phyloP scores from a whole-genome alignment of 768 basidiomycete species.

The Serendipita vermifera region DNA sequence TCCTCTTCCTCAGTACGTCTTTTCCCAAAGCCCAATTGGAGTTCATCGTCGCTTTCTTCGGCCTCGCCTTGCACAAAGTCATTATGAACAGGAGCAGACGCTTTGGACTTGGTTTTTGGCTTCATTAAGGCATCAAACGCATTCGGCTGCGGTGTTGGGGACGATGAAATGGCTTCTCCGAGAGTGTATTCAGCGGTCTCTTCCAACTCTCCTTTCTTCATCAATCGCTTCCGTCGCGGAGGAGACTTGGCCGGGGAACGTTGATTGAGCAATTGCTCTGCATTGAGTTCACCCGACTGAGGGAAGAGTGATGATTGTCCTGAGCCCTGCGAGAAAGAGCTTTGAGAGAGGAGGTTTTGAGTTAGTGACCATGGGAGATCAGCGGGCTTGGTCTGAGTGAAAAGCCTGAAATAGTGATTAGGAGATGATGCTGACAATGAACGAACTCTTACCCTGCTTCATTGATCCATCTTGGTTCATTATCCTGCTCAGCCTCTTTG shows the following conservation, averaged over 20 bases:
- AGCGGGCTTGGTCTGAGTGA: conserved; percentile 1
- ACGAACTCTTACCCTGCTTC: too few relatives aligned
- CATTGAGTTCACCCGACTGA: background rate
- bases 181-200: background rate
- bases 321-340: too few relatives aligned
- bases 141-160: background rate
- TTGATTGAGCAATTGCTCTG: conserved; percentile 5
- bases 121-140: background rate
- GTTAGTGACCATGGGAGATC: background rate
- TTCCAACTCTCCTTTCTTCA: background rate
- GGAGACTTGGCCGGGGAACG: conserved; percentile 2
- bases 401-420: too few relatives aligned
- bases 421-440: too few relatives aligned
- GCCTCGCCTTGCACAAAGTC: conserved; percentile 3
- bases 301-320: too few relatives aligned
- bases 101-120: conserved; percentile 1
- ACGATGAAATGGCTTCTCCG: background rate
- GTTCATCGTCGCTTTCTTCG: conserved; percentile 6
- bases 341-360: conserved; percentile 6
- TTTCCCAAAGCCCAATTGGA: background rate
- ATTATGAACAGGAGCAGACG: background rate
- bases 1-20: background rate
- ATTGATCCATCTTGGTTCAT: conserved; percentile 7
- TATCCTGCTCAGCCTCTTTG: background rate
- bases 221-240: background rate